Evolutionary conservation across 768 basidiomycete genomes (phyloP), one percentile per base, ranked within the genome.

Genomic region (Mycena amicta): DNA sequence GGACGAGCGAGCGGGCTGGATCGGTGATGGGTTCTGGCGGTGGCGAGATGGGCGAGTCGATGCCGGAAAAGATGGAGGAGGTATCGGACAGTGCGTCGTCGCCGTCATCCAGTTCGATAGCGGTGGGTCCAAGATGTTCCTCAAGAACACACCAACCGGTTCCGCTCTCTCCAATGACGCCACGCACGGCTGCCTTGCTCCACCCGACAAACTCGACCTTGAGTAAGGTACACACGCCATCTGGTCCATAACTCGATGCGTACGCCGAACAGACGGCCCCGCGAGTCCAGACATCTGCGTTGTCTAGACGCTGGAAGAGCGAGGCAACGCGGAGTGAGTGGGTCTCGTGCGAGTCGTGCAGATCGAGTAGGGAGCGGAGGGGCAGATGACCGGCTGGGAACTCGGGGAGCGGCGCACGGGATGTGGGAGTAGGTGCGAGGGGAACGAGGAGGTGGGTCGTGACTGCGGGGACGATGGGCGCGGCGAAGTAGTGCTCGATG

Each of bases 91-190:
- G 60, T 18, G 52, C 53, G 6, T 74, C 75, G 23, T 72, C 73
- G 5, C 62, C 46, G 29, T 68, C 59, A 22, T 46, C 61, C 11
- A 66, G 69, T 70, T 62, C 27, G 8, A 70, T 56, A 22, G 62
- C 63, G 20, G 56, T 40, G 13, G 23, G 12, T 12, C 25, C 26
- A 59, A 62, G 52, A 46, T 75, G 60, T 69, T 92, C 90, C 67
- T 90, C 84, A 18, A 93, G 70, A 0, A 80, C 77, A 72, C 90
- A 93, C 91, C 92, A 93, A 0, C 86, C 88, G 6, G 78, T 82
- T 18, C 86, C 83, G 28, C 83, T 84, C 67, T 89, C 85, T 13
- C 92, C 92, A 13, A 92, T 79, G 20, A 92, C 78, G 47, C 80
- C 71, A 41, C 87, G 76, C 6, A 93, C 89, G 47, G 84, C 82